These are phyloP conservation scores for Stygiomarasmius scandens DNA, from an alignment of 1,284 basidiomycete species.

Conservation along the genomic window DNA sequence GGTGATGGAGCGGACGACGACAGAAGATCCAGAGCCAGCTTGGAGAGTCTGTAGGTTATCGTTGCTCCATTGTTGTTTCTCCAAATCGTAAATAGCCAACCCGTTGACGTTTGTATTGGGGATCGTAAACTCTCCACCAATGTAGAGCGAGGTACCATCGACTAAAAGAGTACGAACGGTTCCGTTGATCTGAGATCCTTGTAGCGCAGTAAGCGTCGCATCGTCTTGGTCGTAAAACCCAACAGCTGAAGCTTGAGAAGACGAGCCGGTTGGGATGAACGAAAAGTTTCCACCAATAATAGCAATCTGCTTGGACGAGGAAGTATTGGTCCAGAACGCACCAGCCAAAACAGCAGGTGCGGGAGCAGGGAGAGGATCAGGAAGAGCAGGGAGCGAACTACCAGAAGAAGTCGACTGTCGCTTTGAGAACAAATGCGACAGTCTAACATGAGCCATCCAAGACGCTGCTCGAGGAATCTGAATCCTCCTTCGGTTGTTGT, in stretches of 20 bases:
- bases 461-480: slow-evolving; percentile 37
- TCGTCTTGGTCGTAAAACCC: slow-evolving; percentile 73
- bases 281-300: slow-evolving; percentile 93
- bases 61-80: slow-evolving; percentile 59
- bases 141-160: slow-evolving; percentile 64
- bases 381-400: slow-evolving; percentile 48
- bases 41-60: slow-evolving; percentile 61
- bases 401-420: slow-evolving; percentile 48
- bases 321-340: slow-evolving; percentile 87
- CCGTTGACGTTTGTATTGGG: slow-evolving; percentile 56
- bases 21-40: slow-evolving; percentile 52
- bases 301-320: slow-evolving; percentile 64
- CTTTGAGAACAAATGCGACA: slow-evolving; percentile 48
- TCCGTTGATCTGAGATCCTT: slow-evolving; percentile 66
- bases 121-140: slow-evolving; percentile 81
- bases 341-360: slow-evolving; percentile 87
- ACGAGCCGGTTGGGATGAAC: slow-evolving; percentile 49
- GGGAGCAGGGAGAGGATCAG: slow-evolving; percentile 53
- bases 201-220: slow-evolving; percentile 56
- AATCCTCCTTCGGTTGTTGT: slow-evolving; percentile 38
- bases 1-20: slow-evolving; percentile 78
- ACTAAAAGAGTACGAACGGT: slow-evolving; percentile 77
- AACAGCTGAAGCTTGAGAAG: slow-evolving; percentile 56
- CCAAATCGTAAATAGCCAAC: slow-evolving; percentile 79
- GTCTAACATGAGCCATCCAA: slow-evolving; percentile 55